These are phyloP conservation scores for Phytopythium oedochilum DNA, from an alignment of 352 stramenopile genomes.

Conservation along the genomic window DNA sequence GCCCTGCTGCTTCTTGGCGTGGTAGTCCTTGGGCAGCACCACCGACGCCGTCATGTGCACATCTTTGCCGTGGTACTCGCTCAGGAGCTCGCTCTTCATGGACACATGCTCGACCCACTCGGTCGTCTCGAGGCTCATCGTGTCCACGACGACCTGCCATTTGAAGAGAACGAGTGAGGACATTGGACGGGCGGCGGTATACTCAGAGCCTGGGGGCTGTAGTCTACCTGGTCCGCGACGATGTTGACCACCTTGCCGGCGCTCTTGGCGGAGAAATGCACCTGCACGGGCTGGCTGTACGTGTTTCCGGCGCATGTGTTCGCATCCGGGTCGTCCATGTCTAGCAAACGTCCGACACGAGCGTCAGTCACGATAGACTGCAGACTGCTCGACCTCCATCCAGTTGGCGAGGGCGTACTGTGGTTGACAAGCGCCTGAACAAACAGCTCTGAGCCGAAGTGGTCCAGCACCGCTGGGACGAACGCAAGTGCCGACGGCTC, in stretches of 20 bases:
- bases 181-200: background rate
- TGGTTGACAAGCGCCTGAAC: constrained; percentile 66
- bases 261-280: constrained; percentile 22
- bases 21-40: constrained; percentile 57
- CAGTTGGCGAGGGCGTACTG: constrained; percentile 19
- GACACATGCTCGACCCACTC: constrained; percentile 64
- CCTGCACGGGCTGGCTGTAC: constrained; percentile 47
- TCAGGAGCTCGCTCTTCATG: constrained; percentile 67
- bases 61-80: constrained; percentile 58
- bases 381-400: background rate
- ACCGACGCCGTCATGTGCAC: constrained; percentile 66
- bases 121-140: constrained; percentile 38
- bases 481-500: constrained; percentile 53
- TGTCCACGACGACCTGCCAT: constrained; percentile 22
- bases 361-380: background rate
- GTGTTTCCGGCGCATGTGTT: constrained; percentile 59
- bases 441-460: constrained; percentile 37
- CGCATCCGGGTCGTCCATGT: constrained; percentile 59
- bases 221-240: constrained; percentile 44
- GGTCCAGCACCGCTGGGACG: constrained; percentile 44
- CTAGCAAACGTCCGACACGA: constrained; percentile 11
- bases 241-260: constrained; percentile 34
- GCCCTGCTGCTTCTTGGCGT: constrained; percentile 12
- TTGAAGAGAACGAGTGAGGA: background rate
- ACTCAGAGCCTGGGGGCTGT: too few species aligned